These are phyloP conservation scores for Aspergillus ochraceus DNA, from an alignment of 2,329 filamentous ascomycete species.

Conservation along the genomic window DNA sequence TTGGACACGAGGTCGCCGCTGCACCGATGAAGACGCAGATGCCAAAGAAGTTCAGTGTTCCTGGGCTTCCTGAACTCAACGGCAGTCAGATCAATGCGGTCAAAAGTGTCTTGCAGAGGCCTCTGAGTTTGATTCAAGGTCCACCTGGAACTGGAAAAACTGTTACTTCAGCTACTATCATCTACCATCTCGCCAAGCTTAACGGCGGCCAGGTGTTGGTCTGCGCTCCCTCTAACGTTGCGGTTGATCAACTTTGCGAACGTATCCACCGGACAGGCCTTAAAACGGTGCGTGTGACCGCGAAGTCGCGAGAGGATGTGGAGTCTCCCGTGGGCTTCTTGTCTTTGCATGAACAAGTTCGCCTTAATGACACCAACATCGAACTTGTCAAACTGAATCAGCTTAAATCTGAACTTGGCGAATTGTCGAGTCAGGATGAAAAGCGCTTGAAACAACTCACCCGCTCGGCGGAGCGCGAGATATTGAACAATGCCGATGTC, in stretches of 20 bases:
- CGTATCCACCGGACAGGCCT: slow-evolving; percentile 91
- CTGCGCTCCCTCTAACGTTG: slow-evolving; percentile 96
- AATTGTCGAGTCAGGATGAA: slow-evolving; percentile 92
- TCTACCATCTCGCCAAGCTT: slow-evolving; percentile 94
- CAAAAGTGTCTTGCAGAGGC: slow-evolving; percentile 90
- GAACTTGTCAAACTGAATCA: slow-evolving; percentile 90
- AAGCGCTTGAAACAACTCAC: slow-evolving; percentile 98
- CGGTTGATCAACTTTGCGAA: slow-evolving; percentile 96
- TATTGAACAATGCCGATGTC: slow-evolving; percentile 91
- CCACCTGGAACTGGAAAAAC: slow-evolving; percentile 98
- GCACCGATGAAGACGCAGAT: slow-evolving; percentile 94
- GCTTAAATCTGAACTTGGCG: slow-evolving; percentile 86
- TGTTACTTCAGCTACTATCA: slow-evolving; percentile 96
- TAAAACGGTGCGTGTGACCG: slow-evolving; percentile 96
- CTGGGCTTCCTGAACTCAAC: slow-evolving; percentile 91
- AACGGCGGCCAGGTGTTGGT: slow-evolving; percentile 94
- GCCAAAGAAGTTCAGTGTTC: slow-evolving; percentile 95
- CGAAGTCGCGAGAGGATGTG: slow-evolving; percentile 97
- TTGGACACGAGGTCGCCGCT: slow-evolving; percentile 91
- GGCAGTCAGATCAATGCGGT: slow-evolving; percentile 94
- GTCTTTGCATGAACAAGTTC: slow-evolving; percentile 93
- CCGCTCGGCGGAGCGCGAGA: slow-evolving; percentile 89
- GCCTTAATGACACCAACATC: slow-evolving; percentile 93
- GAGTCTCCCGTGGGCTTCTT: slow-evolving; percentile 97
- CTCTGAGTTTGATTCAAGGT: slow-evolving; percentile 92